Evolutionary conservation across 805 yeast species (phyloP).

Genomic region (Starmera amethionina): DNA sequence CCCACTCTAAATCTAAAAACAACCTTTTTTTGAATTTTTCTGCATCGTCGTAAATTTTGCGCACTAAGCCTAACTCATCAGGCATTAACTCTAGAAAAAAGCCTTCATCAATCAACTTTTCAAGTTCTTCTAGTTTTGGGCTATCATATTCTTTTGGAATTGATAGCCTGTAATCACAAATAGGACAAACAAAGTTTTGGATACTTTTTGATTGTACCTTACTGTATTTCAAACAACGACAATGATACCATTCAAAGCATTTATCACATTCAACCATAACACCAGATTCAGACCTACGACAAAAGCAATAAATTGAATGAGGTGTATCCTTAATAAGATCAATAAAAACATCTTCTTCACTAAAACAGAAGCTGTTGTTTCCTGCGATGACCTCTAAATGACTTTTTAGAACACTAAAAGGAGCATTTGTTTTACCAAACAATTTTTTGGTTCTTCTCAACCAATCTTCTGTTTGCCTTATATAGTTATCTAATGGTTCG

Average conservation of each 20-base stretch:
- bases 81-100: slow-evolving; percentile 21
- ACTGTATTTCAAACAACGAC: slow-evolving; percentile 39
- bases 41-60: slow-evolving; percentile 10
- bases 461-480: slow-evolving; percentile 27
- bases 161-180: slow-evolving; percentile 33
- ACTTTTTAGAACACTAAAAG: slow-evolving; percentile 18
- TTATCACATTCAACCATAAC: slow-evolving; percentile 62
- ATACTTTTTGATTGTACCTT: slow-evolving; percentile 20
- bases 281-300: slow-evolving; percentile 51
- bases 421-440: slow-evolving; percentile 26
- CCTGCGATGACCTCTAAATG: slow-evolving; percentile 18
- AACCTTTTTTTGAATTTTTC: slow-evolving; percentile 14
- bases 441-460: slow-evolving; percentile 21
- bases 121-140: slow-evolving; percentile 25
- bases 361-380: slow-evolving; percentile 14
- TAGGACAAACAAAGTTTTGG: slow-evolving; percentile 39
- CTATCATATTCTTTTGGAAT: slow-evolving; percentile 23
- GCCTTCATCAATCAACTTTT: slow-evolving; percentile 19
- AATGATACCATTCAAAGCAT: slow-evolving; percentile 69
- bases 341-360: slow-evolving; percentile 14
- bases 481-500: slow-evolving; percentile 10
- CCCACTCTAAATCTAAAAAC: slow-evolving; percentile 6
- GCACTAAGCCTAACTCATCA: slow-evolving; percentile 20
- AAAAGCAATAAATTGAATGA: slow-evolving; percentile 40
- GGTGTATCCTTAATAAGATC: slow-evolving; percentile 6